A percentile compares a stretch with the other conserved stretches of the same genome.
Evolutionary conservation across 257 asterid species (phyloP).

Genomic region (Orobanche coerulescens): DNA sequence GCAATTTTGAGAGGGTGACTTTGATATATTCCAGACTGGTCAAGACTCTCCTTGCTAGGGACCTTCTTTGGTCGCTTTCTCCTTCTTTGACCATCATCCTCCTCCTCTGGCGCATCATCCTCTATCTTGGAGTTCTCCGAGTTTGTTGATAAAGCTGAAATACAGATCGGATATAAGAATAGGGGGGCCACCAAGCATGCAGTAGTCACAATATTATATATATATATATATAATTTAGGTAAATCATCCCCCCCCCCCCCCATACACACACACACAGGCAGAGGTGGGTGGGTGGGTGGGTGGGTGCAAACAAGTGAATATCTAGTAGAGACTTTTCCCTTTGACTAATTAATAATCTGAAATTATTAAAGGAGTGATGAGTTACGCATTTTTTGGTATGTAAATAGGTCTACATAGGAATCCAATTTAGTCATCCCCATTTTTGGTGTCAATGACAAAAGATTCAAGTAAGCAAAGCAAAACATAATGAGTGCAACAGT

Average conservation of each 20-base stretch:
- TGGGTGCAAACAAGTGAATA: too few species aligned
- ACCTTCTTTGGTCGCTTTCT: conserved; percentile 89
- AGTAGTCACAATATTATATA: not conserved
- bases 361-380: too few species aligned
- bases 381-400: not conserved
- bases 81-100: conserved; percentile 88
- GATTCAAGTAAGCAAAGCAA: too few species aligned
- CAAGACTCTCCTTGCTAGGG: conserved; percentile 72
- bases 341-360: too few species aligned
- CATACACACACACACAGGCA: not conserved
- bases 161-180: conserved; percentile 5
- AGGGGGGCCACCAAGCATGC: conserved; percentile 2
- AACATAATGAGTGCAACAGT: too few species aligned
- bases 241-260: too few species aligned
- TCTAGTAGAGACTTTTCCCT: too few species aligned
- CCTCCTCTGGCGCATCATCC: conserved; percentile 79
- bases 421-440: not conserved
- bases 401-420: not conserved
- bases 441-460: too few species aligned
- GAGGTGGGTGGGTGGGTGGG: too few species aligned
- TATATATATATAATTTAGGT: too few species aligned
- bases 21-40: conserved; percentile 79
- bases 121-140: conserved; percentile 69
- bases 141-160: conserved; percentile 42
- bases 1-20: conserved; percentile 84